phyloP scores from a whole-genome alignment of 164 flowering plant species.

The Tetrastigma voinierianum region DNA sequence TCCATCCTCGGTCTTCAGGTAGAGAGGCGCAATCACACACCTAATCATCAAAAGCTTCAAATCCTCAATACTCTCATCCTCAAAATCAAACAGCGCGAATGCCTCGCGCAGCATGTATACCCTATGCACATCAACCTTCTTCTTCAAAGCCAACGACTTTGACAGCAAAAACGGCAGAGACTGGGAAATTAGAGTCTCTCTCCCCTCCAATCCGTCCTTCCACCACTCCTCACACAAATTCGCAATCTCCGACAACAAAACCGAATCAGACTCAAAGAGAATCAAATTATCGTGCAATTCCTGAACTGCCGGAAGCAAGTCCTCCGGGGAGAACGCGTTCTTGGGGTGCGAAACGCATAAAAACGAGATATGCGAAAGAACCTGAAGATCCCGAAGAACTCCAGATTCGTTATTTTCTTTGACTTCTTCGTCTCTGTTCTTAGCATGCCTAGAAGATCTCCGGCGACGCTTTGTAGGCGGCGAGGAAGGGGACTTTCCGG shows the following conservation, averaged over 20 bases:
- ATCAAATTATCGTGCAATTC: constrained; percentile 69
- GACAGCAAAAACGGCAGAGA: constrained; percentile 74
- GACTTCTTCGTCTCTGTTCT: constrained; percentile 11
- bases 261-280: constrained; percentile 60
- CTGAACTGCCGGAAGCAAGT: constrained; percentile 50
- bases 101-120: constrained; percentile 75
- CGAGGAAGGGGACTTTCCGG: constrained; percentile 33
- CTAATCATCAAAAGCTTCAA: constrained; percentile 73
- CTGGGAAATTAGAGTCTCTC: constrained; percentile 76
- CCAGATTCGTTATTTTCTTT: background rate
- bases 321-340: constrained; percentile 37
- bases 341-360: constrained; percentile 67
- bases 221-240: constrained; percentile 88
- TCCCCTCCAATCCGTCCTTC: constrained; percentile 61
- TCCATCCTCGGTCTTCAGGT: constrained; percentile 87
- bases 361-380: constrained; percentile 38
- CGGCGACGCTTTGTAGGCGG: constrained; percentile 74
- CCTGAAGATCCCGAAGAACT: constrained; percentile 38
- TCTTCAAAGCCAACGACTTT: constrained; percentile 58
- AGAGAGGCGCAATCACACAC: constrained; percentile 77
- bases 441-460: constrained; percentile 36
- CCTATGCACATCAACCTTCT: constrained; percentile 77
- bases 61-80: constrained; percentile 94
- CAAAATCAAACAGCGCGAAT: constrained; percentile 78
- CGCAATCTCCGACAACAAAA: constrained; percentile 53